Evolutionary conservation across 1,139 yeast genomes (phyloP), one percentile per base, ranked within the genome.

Genomic region (Saccharomyces hybrid): DNA sequence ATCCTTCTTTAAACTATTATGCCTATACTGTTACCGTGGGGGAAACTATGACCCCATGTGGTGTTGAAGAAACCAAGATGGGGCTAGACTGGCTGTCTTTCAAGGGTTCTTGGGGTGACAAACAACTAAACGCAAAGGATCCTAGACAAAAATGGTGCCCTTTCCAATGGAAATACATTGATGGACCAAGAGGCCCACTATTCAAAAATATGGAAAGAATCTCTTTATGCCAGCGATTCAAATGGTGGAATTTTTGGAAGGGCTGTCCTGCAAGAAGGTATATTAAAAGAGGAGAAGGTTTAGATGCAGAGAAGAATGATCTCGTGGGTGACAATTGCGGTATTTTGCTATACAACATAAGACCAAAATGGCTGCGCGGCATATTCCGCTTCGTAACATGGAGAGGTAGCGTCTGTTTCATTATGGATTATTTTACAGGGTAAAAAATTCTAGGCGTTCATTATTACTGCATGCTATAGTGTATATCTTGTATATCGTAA

Each of bases 81-180:
- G 86, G 86, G 57, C 90, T 88, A 2, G 79, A 84, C 61, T 93
- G 98, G 98, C 76, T 93, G 21, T 64, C 77, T 2, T 93, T 76
- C 64, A 69, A 74, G n/a, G 99, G 98, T 0, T 84, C 80, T 57
- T 93, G 99, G 98, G 99, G 99, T 2, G 95, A 93, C 70, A 79
- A 79, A 58, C 82, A 85, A 64, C 73, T 93, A 47, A 74, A 78
- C 0, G 78, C 81, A 16, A 69, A 73, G 0, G 98, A 93, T 67
- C 80, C 84, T 5, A 78, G 98, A 57, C 98, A 93, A 68, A 78
- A 75, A 57, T 85, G 90, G 81, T 87, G 95, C 50, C 88, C 93
- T 12, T 95, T 90, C 60, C 96, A 95, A 58, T 86, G 91, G 85
- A 81, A 82, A 61, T 88, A 86, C 67, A 90, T 93, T 53, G 90